phyloP scores from a whole-genome alignment of 768 basidiomycete genomes.

The Nevesoporus exiguus region DNA sequence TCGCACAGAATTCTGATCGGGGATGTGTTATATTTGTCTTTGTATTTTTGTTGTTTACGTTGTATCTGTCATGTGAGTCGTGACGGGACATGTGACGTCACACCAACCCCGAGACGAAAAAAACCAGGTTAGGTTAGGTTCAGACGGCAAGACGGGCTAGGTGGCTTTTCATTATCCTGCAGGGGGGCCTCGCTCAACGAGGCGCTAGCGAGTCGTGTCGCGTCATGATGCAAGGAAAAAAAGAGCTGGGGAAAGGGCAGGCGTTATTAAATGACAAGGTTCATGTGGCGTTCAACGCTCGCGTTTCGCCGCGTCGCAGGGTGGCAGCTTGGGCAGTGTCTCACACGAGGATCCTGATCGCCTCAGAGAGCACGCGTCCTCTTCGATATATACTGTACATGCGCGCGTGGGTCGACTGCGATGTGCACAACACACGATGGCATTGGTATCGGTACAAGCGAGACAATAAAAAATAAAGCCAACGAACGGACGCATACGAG shows the following conservation, averaged over 20 bases:
- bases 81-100: slow-evolving; percentile 25
- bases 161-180: slow-evolving; percentile 16
- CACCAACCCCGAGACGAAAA: background rate
- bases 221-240: slow-evolving; percentile 7
- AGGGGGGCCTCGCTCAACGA: too few relatives aligned
- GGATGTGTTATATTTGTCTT: slow-evolving; percentile 20
- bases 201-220: background rate
- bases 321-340: slow-evolving; percentile 7
- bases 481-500: slow-evolving; percentile 10
- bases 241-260: slow-evolving; percentile 13
- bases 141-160: background rate
- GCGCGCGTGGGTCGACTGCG: background rate
- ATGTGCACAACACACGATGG: slow-evolving; percentile 11
- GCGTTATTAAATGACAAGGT: slow-evolving; percentile 24
- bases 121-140: slow-evolving; percentile 31
- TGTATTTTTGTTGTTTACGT: slow-evolving; percentile 17
- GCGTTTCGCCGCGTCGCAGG: slow-evolving; percentile 14
- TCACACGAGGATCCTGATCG: slow-evolving; percentile 15
- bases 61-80: slow-evolving; percentile 20
- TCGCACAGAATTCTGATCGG: slow-evolving; percentile 36
- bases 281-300: slow-evolving; percentile 27
- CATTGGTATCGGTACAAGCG: slow-evolving; percentile 5
- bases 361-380: slow-evolving; percentile 1
- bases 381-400: background rate
- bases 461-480: slow-evolving; percentile 10